Percentiles rank a stretch among this genome's conserved stretches.
Evolutionary conservation across 202 grass and related monocot species (phyloP).

Genomic region (Zoysia matrella): DNA sequence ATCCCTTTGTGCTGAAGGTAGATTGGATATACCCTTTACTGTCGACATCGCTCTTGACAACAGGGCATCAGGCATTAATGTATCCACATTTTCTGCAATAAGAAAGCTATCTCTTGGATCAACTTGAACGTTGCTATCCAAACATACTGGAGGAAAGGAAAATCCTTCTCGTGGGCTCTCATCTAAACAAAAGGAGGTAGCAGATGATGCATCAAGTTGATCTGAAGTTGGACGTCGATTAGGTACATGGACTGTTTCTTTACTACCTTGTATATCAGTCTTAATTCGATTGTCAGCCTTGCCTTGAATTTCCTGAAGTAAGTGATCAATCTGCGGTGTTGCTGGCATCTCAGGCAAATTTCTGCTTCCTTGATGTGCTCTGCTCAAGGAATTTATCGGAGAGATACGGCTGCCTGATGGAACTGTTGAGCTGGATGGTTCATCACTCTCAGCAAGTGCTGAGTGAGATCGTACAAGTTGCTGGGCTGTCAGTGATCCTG

Average conservation of each 20-base stretch:
- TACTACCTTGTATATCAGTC: conserved; percentile 56
- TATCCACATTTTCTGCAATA: conserved; percentile 67
- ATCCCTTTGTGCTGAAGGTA: conserved; percentile 70
- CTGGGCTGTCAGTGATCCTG: conserved; percentile 59
- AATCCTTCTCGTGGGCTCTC: conserved; percentile 79
- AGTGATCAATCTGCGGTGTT: conserved; percentile 69
- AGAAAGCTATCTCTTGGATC: conserved; percentile 82
- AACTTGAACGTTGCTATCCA: conserved; percentile 78
- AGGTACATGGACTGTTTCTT: conserved; percentile 50
- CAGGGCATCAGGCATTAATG: conserved; percentile 78
- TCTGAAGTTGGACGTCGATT: conserved; percentile 69
- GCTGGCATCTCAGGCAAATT: conserved; percentile 56
- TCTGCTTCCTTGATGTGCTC: conserved; percentile 67
- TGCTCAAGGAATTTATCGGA: conserved; percentile 63
- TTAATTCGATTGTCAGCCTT: conserved; percentile 78
- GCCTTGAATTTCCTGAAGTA: conserved; percentile 89
- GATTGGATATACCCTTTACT: conserved; percentile 76
- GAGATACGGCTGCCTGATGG: conserved; percentile 62
- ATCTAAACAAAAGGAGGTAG: conserved; percentile 95
- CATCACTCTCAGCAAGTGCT: conserved; percentile 53
- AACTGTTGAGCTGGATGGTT: conserved; percentile 66
- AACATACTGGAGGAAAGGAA: conserved; percentile 74
- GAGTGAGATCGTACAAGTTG: conserved; percentile 73
- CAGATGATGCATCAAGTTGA: conserved; percentile 94
- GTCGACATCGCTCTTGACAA: conserved; percentile 79